Percentiles rank a stretch among this genome's conserved stretches.
Evolutionary conservation across 345 rosid species (phyloP).

Genomic region (Eucalyptus shirleyi): DNA sequence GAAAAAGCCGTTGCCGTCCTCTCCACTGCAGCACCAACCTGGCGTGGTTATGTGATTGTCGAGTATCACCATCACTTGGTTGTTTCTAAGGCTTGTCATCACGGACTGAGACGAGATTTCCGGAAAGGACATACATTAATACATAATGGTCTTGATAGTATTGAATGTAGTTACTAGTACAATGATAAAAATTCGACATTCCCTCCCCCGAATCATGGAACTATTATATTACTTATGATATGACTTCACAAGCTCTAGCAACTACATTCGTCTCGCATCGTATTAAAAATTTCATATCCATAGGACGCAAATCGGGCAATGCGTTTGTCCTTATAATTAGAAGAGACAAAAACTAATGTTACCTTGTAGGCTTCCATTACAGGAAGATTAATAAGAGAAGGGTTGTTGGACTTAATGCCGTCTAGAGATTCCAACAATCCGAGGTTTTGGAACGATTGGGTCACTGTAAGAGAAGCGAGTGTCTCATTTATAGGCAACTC

Average conservation of each 20-base stretch:
- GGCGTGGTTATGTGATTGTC: slow-evolving; percentile 91
- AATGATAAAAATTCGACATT: not conserved
- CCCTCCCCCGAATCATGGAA: not conserved
- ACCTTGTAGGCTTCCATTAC: slow-evolving; percentile 79
- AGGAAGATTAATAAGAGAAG: slow-evolving; percentile 57
- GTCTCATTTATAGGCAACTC: slow-evolving; percentile 42
- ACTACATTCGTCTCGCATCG: not conserved
- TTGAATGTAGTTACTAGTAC: not conserved
- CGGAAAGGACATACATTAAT: not conserved
- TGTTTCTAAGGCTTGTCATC: slow-evolving; percentile 45
- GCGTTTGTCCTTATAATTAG: not conserved
- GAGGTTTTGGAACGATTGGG: slow-evolving; percentile 44
- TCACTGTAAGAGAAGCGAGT: slow-evolving; percentile 33
- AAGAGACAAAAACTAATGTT: not conserved
- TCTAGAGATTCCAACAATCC: slow-evolving; percentile 48
- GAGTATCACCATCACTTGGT: slow-evolving; percentile 70
- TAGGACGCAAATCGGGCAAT: not conserved
- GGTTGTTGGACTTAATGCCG: slow-evolving; percentile 61
- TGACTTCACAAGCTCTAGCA: not conserved
- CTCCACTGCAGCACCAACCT: slow-evolving; percentile 75
- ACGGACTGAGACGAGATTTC: slow-evolving; percentile 31
- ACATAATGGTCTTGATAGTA: not conserved
- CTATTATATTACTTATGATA: not conserved
- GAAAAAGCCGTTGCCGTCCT: slow-evolving; percentile 87
- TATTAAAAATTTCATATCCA: not conserved